Evolutionary conservation across 352 stramenopile genomes (phyloP), one percentile per base, ranked within the genome.

Genomic region (Phytopythium vexans): DNA sequence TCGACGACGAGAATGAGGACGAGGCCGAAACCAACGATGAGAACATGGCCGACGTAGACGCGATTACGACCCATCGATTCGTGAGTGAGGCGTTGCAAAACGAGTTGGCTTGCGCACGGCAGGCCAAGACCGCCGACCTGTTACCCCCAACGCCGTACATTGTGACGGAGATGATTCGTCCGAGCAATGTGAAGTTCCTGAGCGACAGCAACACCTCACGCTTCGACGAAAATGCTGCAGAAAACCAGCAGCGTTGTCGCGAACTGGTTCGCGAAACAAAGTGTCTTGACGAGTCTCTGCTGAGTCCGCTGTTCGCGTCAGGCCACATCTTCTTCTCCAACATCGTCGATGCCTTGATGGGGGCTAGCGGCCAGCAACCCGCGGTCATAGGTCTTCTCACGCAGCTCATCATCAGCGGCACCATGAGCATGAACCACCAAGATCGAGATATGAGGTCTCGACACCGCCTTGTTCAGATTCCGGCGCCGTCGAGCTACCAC

Each of bases 311-410:
- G 1, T 89, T 86, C 42, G 67, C 77, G 14, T 79, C 74, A 1
- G 79, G 82, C 0, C 72, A 88, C 51, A 77, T 92, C 42, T 86
- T 76, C 54, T 88, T 90, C 35, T 79, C 79, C 2, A 89, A 92
- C 47, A 64, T 86, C 35, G 72, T 88, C 61, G 79, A 92, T 49
- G 72, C 82, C 14, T 54, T 92, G 15, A 68, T 90, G 27, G 79
- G 78, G 0, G 76, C 68, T 3, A 81, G 74, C 10, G 84, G 76
- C 1, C 75, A 85, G 40, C 69, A 88, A 41, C 54, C 73, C 35
- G 71, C 76, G 6, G 59, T 88, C 12, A 86, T 89, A 38, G 80
- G 86, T 27, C 82, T 92, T 58, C 42, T 88, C 9, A 84, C 75
- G 4, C 73, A 88, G 41, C 65, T 92, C 6, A 53, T 87, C 12